phyloP scores from a whole-genome alignment of 2,329 filamentous ascomycete species.

The Diaporthe nobilis region DNA sequence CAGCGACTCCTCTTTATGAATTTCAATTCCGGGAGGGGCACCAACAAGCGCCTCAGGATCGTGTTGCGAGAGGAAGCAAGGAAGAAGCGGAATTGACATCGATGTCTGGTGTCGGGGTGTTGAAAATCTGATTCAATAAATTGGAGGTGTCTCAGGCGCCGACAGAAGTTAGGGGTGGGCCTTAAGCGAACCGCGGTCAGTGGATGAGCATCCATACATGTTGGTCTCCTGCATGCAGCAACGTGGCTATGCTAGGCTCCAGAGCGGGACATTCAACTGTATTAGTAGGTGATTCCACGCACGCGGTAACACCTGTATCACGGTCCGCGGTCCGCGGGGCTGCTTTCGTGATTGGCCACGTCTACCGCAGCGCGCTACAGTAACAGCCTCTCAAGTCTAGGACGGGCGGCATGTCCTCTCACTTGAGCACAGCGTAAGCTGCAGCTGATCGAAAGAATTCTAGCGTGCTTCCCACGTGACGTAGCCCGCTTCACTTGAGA shows the following conservation, averaged over 20 bases:
- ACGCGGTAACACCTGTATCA: not conserved
- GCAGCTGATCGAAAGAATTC: too few species aligned
- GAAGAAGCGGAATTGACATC: not conserved
- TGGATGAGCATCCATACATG: conserved; percentile 2
- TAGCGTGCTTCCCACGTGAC: too few species aligned
- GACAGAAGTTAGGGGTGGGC: too few species aligned
- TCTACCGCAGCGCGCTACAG: too few species aligned
- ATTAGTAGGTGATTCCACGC: not conserved
- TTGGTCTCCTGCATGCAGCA: not conserved
- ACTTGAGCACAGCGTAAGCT: too few species aligned
- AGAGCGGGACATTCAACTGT: not conserved
- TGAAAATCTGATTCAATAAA: not conserved
- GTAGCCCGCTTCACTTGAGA: too few species aligned
- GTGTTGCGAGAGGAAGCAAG: not conserved
- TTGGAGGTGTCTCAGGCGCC: not conserved
- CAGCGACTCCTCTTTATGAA: conserved; percentile 61
- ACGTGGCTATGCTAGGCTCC: not conserved
- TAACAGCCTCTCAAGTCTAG: too few species aligned
- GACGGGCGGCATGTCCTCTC: too few species aligned
- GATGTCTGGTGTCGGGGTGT: not conserved
- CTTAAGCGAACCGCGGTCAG: not conserved
- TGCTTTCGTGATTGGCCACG: too few species aligned
- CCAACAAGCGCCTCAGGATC: conserved; percentile 45
- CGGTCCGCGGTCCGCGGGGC: too few species aligned
- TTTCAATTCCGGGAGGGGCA: conserved; percentile 65